These are phyloP conservation scores for Phialophora expanda DNA, from an alignment of 2,329 filamentous ascomycete genomes.

Conservation along the genomic window DNA sequence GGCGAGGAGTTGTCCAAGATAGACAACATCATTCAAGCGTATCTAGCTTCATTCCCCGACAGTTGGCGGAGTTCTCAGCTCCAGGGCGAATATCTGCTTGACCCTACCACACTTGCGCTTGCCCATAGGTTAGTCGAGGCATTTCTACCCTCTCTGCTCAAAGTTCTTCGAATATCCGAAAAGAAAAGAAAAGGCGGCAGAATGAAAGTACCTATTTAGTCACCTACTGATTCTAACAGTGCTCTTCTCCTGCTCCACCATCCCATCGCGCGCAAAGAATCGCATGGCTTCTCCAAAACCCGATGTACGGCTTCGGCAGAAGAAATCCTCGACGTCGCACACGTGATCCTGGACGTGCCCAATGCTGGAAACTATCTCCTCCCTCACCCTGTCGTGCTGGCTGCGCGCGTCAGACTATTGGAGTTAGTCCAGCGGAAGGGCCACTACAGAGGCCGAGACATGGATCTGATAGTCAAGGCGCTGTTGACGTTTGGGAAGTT, in stretches of 20 bases:
- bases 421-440: constrained; percentile 6
- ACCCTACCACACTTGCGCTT: constrained; percentile 9
- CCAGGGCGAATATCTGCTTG: constrained; percentile 11
- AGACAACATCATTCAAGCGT: constrained; percentile 9
- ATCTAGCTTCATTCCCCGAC: constrained; percentile 3
- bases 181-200: no score
- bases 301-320: constrained; percentile 1
- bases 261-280: background rate
- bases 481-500: constrained; percentile 10
- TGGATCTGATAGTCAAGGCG: constrained; percentile 13
- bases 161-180: no score
- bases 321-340: constrained; percentile 11
- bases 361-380: constrained; percentile 12
- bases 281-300: constrained; percentile 7
- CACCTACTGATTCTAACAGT: background rate
- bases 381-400: constrained; percentile 12
- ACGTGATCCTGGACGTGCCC: constrained; percentile 8
- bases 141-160: no score
- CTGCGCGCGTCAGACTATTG: constrained; percentile 6
- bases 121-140: background rate
- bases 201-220: background rate
- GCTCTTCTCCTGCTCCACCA: constrained; percentile 9
- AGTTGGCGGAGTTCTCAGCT: constrained; percentile 4
- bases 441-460: constrained; percentile 12
- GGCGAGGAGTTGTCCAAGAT: constrained; percentile 10